Conservation (phyloP, 2,329 filamentous ascomycete genomes). For the Verticillium zaregamsianum region DNA sequence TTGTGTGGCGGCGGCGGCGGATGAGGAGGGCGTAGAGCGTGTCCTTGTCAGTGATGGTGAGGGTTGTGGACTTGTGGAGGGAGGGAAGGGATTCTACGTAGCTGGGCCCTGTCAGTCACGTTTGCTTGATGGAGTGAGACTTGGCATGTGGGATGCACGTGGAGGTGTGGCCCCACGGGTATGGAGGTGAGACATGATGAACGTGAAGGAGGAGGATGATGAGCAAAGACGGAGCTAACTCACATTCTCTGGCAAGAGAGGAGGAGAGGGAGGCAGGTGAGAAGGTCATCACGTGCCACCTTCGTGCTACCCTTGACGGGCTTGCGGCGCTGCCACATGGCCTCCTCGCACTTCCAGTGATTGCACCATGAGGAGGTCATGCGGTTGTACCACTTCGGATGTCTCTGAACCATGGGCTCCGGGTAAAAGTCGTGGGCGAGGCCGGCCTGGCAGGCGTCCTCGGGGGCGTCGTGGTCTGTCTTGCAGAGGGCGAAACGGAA, state of each 20-base stretch:
- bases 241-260: constrained; percentile 11
- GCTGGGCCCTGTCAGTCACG: background rate
- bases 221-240: background rate
- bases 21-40: constrained; percentile 8
- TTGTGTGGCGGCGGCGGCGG: background rate
- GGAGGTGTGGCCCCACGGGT: background rate
- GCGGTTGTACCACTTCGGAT: constrained; percentile 10
- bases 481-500: constrained; percentile 7
- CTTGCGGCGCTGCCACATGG: constrained; percentile 1
- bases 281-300: background rate
- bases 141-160: background rate
- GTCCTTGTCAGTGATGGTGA: constrained; percentile 10
- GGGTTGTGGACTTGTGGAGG: constrained; percentile 4
- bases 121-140: background rate
- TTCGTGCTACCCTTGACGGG: background rate
- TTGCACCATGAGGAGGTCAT: constrained; percentile 14
- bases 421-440: constrained; percentile 4
- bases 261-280: constrained; percentile 6
- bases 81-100: constrained; percentile 7
- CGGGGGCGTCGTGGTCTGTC: constrained; percentile 7
- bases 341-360: constrained; percentile 14
- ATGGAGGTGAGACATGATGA: background rate
- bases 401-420: constrained; percentile 5
- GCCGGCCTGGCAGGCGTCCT: constrained; percentile 8
- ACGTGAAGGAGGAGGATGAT: background rate